Evolutionary conservation across 2,329 filamentous ascomycete species (phyloP).

Genomic region (Calonectria crousiana): DNA sequence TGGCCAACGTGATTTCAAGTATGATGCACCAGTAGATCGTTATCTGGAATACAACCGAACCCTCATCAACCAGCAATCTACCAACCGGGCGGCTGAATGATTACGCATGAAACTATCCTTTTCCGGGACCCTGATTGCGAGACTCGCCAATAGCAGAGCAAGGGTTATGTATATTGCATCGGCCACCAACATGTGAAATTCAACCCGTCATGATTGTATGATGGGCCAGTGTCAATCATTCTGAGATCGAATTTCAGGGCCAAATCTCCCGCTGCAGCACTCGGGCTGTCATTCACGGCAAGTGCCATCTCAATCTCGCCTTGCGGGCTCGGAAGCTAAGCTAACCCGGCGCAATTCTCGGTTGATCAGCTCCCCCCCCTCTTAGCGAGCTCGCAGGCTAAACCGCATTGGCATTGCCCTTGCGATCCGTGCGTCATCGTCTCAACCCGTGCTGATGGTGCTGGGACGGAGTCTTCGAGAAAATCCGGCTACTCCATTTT

Average conservation of each 20-base stretch:
- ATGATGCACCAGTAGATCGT: background rate
- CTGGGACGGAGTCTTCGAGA: background rate
- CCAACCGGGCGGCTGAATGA: background rate
- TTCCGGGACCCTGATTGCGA: conserved; percentile 38
- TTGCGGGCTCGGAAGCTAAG: background rate
- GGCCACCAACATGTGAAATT: background rate
- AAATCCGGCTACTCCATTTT: background rate
- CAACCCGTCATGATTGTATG: background rate
- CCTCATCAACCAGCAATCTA: background rate
- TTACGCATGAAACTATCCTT: background rate
- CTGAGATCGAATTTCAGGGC: background rate
- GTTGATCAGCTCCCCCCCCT: background rate
- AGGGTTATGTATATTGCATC: background rate
- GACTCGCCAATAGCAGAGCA: background rate
- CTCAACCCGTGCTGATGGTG: too few relatives aligned
- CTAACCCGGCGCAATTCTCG: background rate
- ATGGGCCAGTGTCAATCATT: background rate
- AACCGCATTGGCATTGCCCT: conserved; percentile 29
- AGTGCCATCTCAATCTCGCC: background rate
- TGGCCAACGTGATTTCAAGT: background rate
- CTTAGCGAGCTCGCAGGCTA: conserved; percentile 41
- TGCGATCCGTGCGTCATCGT: conserved; percentile 31
- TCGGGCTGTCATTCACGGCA: background rate
- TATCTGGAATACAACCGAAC: background rate
- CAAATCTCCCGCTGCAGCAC: background rate